Base-by-base conservation (phyloP, 2,329 filamentous ascomycete genomes). In the Diplocarpon mali region DNA sequence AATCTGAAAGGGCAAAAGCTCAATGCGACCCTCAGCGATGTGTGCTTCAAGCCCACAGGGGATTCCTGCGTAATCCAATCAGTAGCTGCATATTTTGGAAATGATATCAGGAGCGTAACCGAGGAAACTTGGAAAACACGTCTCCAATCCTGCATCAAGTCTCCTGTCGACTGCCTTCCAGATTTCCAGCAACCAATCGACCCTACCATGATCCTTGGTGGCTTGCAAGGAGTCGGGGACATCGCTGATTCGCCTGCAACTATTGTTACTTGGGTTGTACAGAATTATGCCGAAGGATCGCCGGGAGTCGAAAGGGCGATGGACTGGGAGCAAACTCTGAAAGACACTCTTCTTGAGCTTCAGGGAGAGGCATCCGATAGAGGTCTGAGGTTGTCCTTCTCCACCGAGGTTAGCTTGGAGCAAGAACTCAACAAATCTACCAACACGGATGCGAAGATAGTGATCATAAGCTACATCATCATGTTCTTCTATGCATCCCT, bases 401-500 rank as follows among this genome's bases (percentile, higher is more conserved):
- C 80, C 40, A 94, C 92, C 0, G 92, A 98, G 66, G 85, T 90
- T 64, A 95, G 89, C 63, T 69, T 98, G 49, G 90, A 96, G 62
- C 76, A 95, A 61, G 92, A 98, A 61, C 72, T 98, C 46, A 98
- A 95, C 69, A 95, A 96, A 67, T 94, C 88, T 31, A 95, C 88
- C 40, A 98, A 98, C 64, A 96, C 92, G 0, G 92, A 98, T 64
- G 93, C 90, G 36, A 95, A 90, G 64, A 98, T 98, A 57, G 80
- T 98, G 17, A 78, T 90, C 43, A 83, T 98, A 65, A 96, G 90
- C 71, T 98, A 98, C 66, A 74, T 96, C 52, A 86, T 95, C 68
- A 98, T 98, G 92, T 98, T 98, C 65, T 67, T 98, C 50, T 98
- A 98, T 60, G 92, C 89, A 3, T 96, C 90, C 5, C 67, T 98